Base-by-base conservation (phyloP, 2,329 filamentous ascomycete species). In the Phialemoniopsis sp. region DNA sequence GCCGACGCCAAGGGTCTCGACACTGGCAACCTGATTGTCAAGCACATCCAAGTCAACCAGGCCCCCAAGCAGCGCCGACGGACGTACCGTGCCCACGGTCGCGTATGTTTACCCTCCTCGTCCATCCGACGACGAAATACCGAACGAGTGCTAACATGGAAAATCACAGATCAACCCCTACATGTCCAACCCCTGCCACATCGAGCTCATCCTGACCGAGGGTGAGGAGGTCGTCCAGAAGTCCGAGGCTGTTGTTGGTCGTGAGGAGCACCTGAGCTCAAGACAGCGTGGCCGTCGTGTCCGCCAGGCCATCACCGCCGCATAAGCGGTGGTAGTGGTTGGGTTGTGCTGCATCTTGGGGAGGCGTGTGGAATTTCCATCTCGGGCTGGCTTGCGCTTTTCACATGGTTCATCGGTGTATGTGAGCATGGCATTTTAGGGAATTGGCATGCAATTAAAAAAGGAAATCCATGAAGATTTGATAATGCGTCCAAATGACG, bases 21-120 rank as follows among this genome's bases (percentile, higher is more conserved):
- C 76, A 97, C 90, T 66, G 85, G 84, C 76, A 94, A 94, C 81
- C 80, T 98, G 66, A 76, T 97, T 67, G 87, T 98, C 77, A 96
- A 96, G 88, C 94, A 96, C 87, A 98, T 98, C 77, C 93, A 98
- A 80, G 93, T 98, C 82, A 98, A 98, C 88, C 93, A 98, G 82
- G 94, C 93, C 59, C 93, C 93, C 64, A 97, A 97, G 86, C 91
- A 97, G 82, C 85, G 93, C 69, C 84, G 93, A 77, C 86, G 93
- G 72, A 98, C 93, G 67, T 98, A 98, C 87, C 90, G 93, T 84
- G 94, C 94, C 53, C 93, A 98, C 82, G 93, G 93, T 84, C 89
- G 93, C 80, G 91, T 96, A 94, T 63, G 90, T 89, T 59, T 42
- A 41, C 38, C 13, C 14, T 36, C 4, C 18, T 12, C 4, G 8